Evolutionary conservation across 768 basidiomycete species (phyloP), one percentile per base, ranked within the genome.

Genomic region (Lentinula boryana): DNA sequence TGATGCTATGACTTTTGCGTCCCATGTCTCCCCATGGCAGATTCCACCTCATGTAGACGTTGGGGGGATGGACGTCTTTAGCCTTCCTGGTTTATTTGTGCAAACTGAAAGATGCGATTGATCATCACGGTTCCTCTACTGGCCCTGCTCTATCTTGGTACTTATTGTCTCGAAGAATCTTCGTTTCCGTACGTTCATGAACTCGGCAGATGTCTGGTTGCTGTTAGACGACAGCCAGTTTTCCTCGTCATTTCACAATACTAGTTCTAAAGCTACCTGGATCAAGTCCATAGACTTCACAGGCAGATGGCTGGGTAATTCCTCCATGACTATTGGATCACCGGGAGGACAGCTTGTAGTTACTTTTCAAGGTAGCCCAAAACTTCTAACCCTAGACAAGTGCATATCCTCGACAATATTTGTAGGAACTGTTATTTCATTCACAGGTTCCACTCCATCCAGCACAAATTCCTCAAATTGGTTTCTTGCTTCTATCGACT

Each of bases 401-500:
- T 5, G 5, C 40, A 41, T 38, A n/a, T 4, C 16, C 16, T 35
- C 18, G 13, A n/a, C 5, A 4, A 18, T 2, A 4, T 38, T 15
- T 21, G 10, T 8, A 58, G 56, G 56, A 12, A 33, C 41, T 12
- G 5, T 27, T 12, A 52, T 60, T 6, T 33, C 58, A 9, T 60
- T 54, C 36, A 44, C 27, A 16, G 59, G 51, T 21, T 53, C 52
- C 16, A 54, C 50, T 36, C 50, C 31, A 12, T 40, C 50, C 27
- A 21, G 13, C n/a, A 7, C 21, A 12, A 27, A 16, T 23, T 52
- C 59, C 21, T 33, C 49, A 12, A 43, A 4, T 6, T 40, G 3
- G 35, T 60, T 43, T 33, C 8, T 52, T 23, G 51, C 31, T 15
- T n/a, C 35, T n/a, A 54, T 60, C 21, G 51, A 60, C 41, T 60